phyloP scores from a whole-genome alignment of 257 asterid species.

The Agastache rugosa region DNA sequence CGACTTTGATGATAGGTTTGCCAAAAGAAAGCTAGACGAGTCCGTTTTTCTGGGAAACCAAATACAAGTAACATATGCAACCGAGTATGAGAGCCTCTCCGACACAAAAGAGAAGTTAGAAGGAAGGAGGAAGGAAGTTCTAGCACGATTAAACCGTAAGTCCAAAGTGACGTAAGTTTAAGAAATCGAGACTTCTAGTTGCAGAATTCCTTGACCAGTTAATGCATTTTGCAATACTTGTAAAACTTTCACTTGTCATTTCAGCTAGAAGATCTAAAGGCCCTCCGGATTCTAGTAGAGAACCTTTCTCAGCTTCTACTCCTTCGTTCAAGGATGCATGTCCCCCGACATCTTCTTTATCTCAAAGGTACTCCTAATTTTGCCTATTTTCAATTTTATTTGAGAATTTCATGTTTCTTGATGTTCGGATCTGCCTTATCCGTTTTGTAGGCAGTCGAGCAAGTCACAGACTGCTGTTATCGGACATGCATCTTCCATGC shows the following conservation, averaged over 20 bases:
- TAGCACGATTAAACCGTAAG: constrained; percentile 76
- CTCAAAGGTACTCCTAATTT: constrained; percentile 46
- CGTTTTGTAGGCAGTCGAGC: constrained; percentile 40
- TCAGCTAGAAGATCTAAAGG: constrained; percentile 66
- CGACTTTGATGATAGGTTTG: constrained; percentile 58
- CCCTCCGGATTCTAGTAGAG: constrained; percentile 38
- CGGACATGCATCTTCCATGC: constrained; percentile 40
- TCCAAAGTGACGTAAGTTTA: constrained; percentile 26
- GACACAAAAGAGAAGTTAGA: constrained; percentile 87
- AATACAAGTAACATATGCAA: constrained; percentile 74
- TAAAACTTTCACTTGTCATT: constrained; percentile 6
- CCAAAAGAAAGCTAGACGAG: constrained; percentile 84
- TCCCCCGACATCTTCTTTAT: constrained; percentile 34
- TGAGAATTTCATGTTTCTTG: constrained; percentile 8
- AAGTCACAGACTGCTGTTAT: constrained; percentile 31
- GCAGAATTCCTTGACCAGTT: constrained; percentile 10
- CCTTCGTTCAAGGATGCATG: constrained; percentile 33
- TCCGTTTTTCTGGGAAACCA: constrained; percentile 73
- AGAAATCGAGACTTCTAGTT: constrained; percentile 7
- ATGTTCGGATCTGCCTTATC: not conserved
- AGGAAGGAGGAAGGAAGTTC: constrained; percentile 78
- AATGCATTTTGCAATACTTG: not conserved
- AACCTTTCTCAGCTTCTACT: constrained; percentile 35
- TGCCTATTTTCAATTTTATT: not conserved
- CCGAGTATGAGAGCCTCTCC: constrained; percentile 65